Evolutionary conservation across 768 basidiomycete genomes (phyloP).

Genomic region (Boletales sp.): DNA sequence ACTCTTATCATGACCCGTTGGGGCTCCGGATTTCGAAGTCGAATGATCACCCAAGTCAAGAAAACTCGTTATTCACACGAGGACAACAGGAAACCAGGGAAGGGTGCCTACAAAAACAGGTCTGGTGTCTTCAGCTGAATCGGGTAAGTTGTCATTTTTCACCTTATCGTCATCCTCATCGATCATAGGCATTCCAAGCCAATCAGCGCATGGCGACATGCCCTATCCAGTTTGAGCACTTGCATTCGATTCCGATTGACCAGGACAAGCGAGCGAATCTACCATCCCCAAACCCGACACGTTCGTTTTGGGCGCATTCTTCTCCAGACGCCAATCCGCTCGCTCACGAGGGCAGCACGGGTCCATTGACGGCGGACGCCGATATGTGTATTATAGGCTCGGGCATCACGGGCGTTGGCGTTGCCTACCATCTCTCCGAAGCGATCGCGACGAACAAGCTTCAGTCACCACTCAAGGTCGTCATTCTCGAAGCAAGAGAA

Average conservation of each 20-base stretch:
- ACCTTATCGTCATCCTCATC: too few relatives aligned
- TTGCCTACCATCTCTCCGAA: conserved; percentile 67
- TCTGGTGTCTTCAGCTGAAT: too few relatives aligned
- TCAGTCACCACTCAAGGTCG: conserved; percentile 52
- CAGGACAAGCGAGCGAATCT: conserved; percentile 25
- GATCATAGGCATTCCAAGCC: too few relatives aligned
- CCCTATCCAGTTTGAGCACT: too few relatives aligned
- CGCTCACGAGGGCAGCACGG: conserved; percentile 61
- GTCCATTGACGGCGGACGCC: conserved; percentile 51
- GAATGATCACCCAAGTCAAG: too few relatives aligned
- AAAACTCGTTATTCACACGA: too few relatives aligned
- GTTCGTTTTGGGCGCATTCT: conserved; percentile 68
- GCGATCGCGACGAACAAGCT: conserved; percentile 10
- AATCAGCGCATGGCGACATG: too few relatives aligned
- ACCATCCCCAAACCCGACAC: conserved; percentile 62
- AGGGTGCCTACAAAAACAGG: too few relatives aligned
- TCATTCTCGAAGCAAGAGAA: conserved; percentile 80
- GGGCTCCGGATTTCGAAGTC: too few relatives aligned
- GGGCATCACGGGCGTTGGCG: conserved; percentile 73
- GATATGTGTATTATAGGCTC: conserved; percentile 80
- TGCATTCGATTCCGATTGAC: conserved; percentile 1
- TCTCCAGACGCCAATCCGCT: conserved; percentile 60
- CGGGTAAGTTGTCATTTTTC: too few relatives aligned
- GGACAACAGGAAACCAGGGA: too few relatives aligned
- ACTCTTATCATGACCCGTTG: too few relatives aligned